phyloP scores from a whole-genome alignment of 176 grass and related monocot genomes.

The Oryza punctata region DNA sequence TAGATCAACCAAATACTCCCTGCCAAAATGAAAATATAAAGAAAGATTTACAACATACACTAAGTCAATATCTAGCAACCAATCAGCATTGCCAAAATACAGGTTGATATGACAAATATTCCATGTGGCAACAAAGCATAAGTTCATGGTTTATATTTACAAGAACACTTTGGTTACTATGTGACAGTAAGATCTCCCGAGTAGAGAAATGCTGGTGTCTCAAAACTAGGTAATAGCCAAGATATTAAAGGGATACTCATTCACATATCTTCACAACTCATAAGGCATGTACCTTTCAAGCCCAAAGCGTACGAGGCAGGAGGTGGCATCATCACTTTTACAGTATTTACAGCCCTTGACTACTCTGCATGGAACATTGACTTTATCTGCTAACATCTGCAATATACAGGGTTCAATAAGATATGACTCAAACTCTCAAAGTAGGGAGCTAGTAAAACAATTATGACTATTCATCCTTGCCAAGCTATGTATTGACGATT shows the following conservation, averaged over 20 bases:
- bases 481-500: background rate
- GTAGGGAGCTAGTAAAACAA: background rate
- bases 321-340: slow-evolving; percentile 80
- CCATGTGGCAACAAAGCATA: background rate
- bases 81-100: too few species aligned
- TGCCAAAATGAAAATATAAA: slow-evolving; percentile 46
- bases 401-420: background rate
- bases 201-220: slow-evolving; percentile 12
- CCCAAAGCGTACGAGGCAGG: slow-evolving; percentile 88
- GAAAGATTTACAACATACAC: slow-evolving; percentile 7
- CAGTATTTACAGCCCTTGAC: slow-evolving; percentile 97
- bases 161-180: slow-evolving; percentile 2
- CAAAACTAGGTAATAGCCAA: background rate
- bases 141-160: background rate
- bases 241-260: background rate
- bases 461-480: background rate
- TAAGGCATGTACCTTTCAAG: slow-evolving; percentile 69
- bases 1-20: slow-evolving; percentile 93
- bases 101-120: too few species aligned
- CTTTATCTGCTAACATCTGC: slow-evolving; percentile 84
- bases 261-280: slow-evolving; percentile 26
- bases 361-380: slow-evolving; percentile 90
- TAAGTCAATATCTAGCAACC: background rate
- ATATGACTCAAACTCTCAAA: background rate
- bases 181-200: background rate